Base-by-base conservation (phyloP, 2,329 filamentous ascomycete species). In the Dactylellina cionopaga region DNA sequence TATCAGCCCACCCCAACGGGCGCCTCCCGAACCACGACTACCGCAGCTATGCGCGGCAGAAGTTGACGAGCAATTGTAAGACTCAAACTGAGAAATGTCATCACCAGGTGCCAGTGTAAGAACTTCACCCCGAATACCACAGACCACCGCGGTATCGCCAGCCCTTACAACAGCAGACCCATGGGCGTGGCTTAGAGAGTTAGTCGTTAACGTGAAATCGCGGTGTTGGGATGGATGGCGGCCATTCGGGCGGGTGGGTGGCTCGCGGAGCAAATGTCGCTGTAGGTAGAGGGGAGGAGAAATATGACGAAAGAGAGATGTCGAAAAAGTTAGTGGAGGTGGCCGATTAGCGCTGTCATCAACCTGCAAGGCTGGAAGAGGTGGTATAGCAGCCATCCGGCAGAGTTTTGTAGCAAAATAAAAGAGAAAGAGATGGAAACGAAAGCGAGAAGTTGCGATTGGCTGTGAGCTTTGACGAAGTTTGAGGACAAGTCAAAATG, bases 91-190 rank as follows among this genome's bases (percentile, higher is more conserved):
- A 6, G 54, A 51, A 37, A 37, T 39, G 22, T 90, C 76, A 87
- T 88, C 49, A 89, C 89, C 69, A 96, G 92, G 88, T 52, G 86
- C 85, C 1, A 90, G 89, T 49, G 89, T 84, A 24, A 99, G 83
- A 5, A 96, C 89, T 81, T 99, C 95, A 56, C 86, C 93, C 44
- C 94, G 88, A 17, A 99, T 88, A 65, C 94, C 95, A 79, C 93
- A 97, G 35, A 99, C 93, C n/a, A 93, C 92, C 0, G 92, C 92
- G 0, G 94, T 98, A 80, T 96, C 92, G 47, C 95, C 95, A 55
- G 91, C 84, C 33, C 95, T 88, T 52, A 98, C 90, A 0, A 98
- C 89, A 0, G 94, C 90, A 77, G 92, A 96, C 55, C 95, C 95
- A 79, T 96, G 89, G 63, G 92, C 90, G 80, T 99, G 92, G 0